Evolutionary conservation across 176 grass and related monocot species (phyloP), one percentile per base, ranked within the genome.

Genomic region (Oryza australiensis): DNA sequence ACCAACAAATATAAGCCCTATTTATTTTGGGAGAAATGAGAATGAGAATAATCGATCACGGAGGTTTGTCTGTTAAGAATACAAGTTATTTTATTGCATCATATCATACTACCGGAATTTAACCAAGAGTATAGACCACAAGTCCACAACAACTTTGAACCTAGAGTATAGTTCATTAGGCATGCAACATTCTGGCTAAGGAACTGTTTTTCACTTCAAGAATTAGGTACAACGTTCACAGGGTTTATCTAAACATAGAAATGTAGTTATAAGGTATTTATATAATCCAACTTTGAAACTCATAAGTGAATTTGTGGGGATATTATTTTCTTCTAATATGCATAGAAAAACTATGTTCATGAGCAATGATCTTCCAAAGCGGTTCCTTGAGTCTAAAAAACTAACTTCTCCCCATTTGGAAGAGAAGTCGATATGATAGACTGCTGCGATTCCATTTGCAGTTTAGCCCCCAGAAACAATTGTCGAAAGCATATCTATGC

Each of bases 131-230:
- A 68, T 68, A 28, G 10, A 70, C 24, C 23, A 45, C 5, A 71
- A 70, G n/a, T 9, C 18, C 60, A 62, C 48, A 88, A 8, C 59
- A 66, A 78, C 5, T 53, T 53, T 53, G 16, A 53, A 18, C 48
- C 16, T 16, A 53, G 48, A 16, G 16, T 53, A 49, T 49, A 43
- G 45, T 53, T 7, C 48, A 53, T 53, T 4, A 6, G 48, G 20
- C 48, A 53, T 53, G 33, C 38, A 64, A 79, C 3, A 79, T 73
- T 73, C 20, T 75, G 26, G 59, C n/a, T 49, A 72, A 46, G 53
- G 49, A 18, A 51, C 12, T 12, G 13, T 20, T 14, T 14, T 49
- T 28, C 41, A 45, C 7, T 53, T 20, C 48, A 53, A 53, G 5
- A 53, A 6, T 53, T 20, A 53, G 48, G 48, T 16, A 20, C 12